Evolutionary conservation across 306 rosid genomes (phyloP).

Genomic region (Citrullus mucosospermus): DNA sequence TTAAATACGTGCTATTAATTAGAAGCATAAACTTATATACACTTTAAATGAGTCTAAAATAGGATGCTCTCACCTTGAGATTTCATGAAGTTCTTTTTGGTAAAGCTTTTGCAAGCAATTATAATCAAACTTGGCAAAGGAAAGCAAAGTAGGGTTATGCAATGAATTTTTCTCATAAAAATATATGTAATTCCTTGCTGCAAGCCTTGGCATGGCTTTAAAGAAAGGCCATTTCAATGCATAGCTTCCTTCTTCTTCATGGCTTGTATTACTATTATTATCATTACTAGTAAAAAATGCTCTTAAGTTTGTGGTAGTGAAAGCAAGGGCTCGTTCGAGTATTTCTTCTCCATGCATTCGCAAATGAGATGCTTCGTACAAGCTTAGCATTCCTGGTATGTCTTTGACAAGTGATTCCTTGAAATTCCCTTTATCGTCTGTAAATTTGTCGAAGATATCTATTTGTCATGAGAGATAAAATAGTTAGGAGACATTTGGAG

Average conservation of each 20-base stretch:
- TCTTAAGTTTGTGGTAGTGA: background rate
- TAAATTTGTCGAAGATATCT: slow-evolving; percentile 12
- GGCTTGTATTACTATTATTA: too few species aligned
- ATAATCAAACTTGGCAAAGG: slow-evolving; percentile 22
- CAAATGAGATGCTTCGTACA: slow-evolving; percentile 13
- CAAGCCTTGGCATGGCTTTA: background rate
- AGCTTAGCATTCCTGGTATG: slow-evolving; percentile 4
- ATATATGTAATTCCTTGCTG: slow-evolving; percentile 3
- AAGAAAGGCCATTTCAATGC: slow-evolving; percentile 8
- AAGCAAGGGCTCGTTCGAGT: slow-evolving; percentile 2
- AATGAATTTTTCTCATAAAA: slow-evolving; percentile 6
- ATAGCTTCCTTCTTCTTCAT: background rate
- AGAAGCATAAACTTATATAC: too few species aligned
- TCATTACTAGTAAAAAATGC: background rate
- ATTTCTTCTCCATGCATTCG: background rate
- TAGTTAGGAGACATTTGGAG: too few species aligned
- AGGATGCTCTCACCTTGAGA: background rate
- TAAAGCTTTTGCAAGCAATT: slow-evolving; percentile 3
- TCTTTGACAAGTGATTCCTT: background rate
- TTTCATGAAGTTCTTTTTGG: slow-evolving; percentile 2
- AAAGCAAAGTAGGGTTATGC: background rate
- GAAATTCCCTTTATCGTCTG: slow-evolving; percentile 6
- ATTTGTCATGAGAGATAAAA: background rate
- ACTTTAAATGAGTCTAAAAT: too few species aligned
- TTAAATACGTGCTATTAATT: too few species aligned